These are phyloP conservation scores for Cudoniella acicularis DNA, from an alignment of 495 filamentous ascomycete species.

Conservation along the genomic window DNA sequence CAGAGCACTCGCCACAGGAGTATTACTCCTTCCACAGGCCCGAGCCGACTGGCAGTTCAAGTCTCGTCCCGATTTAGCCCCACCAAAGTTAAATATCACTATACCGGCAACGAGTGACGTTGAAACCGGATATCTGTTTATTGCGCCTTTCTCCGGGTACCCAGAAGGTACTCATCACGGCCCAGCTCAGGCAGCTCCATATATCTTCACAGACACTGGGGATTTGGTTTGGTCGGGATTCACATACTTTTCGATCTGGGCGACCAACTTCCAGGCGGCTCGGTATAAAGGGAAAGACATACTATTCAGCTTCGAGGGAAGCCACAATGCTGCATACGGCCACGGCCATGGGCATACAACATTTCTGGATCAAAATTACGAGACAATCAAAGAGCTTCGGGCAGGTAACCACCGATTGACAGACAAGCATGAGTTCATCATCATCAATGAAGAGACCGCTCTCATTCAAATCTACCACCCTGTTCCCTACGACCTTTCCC, in stretches of 20 bases:
- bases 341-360: slow-evolving; percentile 27
- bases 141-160: slow-evolving; percentile 50
- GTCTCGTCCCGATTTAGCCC: slow-evolving; percentile 52
- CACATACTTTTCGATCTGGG: slow-evolving; percentile 50
- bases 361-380: slow-evolving; percentile 12
- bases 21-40: slow-evolving; percentile 9
- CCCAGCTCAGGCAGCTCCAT: slow-evolving; percentile 50
- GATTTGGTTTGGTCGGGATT: slow-evolving; percentile 56
- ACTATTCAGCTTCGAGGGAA: slow-evolving; percentile 41
- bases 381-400: slow-evolving; percentile 11
- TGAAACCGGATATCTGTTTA: slow-evolving; percentile 50
- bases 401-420: background rate
- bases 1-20: background rate
- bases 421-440: slow-evolving; percentile 41
- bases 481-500: slow-evolving; percentile 40
- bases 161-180: slow-evolving; percentile 45
- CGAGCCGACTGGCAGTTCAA: slow-evolving; percentile 53
- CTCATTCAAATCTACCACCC: slow-evolving; percentile 48
- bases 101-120: slow-evolving; percentile 45
- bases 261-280: slow-evolving; percentile 33
- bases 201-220: slow-evolving; percentile 51
- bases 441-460: slow-evolving; percentile 46
- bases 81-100: slow-evolving; percentile 53
- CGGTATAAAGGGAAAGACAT: slow-evolving; percentile 27
- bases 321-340: slow-evolving; percentile 50